These are phyloP conservation scores for Colletotrichum nymphaeae DNA, from an alignment of 2,329 filamentous ascomycete genomes.

Conservation along the genomic window DNA sequence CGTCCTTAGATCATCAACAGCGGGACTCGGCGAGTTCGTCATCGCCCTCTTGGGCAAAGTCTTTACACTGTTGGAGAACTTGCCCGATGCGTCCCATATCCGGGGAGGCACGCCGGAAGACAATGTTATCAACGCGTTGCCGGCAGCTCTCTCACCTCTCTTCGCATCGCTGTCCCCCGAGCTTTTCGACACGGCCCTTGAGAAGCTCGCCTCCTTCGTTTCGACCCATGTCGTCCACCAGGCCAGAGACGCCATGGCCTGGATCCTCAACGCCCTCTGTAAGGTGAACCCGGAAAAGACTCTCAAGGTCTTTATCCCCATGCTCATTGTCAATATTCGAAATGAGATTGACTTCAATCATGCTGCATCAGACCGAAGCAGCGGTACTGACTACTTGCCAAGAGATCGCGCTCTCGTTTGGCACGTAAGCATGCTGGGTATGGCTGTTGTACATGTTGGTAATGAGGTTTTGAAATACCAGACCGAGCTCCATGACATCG, in stretches of 20 bases:
- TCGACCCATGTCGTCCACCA: slow-evolving; percentile 96
- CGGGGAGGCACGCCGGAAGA: slow-evolving; percentile 94
- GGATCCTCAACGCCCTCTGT: slow-evolving; percentile 95
- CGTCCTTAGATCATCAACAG: slow-evolving; percentile 93
- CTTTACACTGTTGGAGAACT: slow-evolving; percentile 93
- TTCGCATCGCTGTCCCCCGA: slow-evolving; percentile 93
- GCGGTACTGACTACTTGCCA: slow-evolving; percentile 91
- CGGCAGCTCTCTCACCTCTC: slow-evolving; percentile 89
- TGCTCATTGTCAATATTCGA: slow-evolving; percentile 90
- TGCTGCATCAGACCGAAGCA: slow-evolving; percentile 93
- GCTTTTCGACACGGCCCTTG: slow-evolving; percentile 89
- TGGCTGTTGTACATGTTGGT: slow-evolving; percentile 97
- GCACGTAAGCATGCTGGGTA: slow-evolving; percentile 96
- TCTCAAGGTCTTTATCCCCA: slow-evolving; percentile 88
- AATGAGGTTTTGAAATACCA: slow-evolving; percentile 90
- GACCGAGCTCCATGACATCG: slow-evolving; percentile 89
- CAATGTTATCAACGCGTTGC: slow-evolving; percentile 94
- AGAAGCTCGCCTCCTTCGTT: slow-evolving; percentile 93
- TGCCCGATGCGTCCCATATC: slow-evolving; percentile 89
- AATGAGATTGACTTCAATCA: slow-evolving; percentile 98
- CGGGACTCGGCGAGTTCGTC: slow-evolving; percentile 92
- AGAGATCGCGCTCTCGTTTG: slow-evolving; percentile 93
- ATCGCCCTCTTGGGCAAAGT: slow-evolving; percentile 91
- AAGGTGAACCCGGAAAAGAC: slow-evolving; percentile 96
- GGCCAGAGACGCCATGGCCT: slow-evolving; percentile 96